Evolutionary conservation across 352 stramenopile genomes (phyloP).

Genomic region (Phytopythium helicoides): DNA sequence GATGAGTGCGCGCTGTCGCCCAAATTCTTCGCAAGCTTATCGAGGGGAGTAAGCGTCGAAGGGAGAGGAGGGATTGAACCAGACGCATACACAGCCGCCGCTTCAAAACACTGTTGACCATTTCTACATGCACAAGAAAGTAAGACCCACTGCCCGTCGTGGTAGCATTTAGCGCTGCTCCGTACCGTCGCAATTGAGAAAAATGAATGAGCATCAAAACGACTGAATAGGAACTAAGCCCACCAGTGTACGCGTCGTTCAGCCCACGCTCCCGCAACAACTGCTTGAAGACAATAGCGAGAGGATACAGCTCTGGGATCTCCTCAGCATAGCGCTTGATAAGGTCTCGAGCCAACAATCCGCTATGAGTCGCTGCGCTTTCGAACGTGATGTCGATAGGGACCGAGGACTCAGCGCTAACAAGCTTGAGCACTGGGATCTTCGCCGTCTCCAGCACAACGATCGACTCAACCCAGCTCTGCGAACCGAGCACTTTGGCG

Average conservation of each 20-base stretch:
- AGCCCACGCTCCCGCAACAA: slow-evolving; percentile 85
- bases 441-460: slow-evolving; percentile 80
- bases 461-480: slow-evolving; percentile 82
- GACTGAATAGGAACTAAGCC: slow-evolving; percentile 91
- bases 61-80: slow-evolving; percentile 43
- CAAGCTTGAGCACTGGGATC: slow-evolving; percentile 81
- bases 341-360: slow-evolving; percentile 76
- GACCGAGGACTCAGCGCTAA: slow-evolving; percentile 70
- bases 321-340: slow-evolving; percentile 82
- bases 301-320: slow-evolving; percentile 85
- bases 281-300: slow-evolving; percentile 91
- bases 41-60: slow-evolving; percentile 13
- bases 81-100: slow-evolving; percentile 62
- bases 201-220: slow-evolving; percentile 92
- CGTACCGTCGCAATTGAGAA: slow-evolving; percentile 63
- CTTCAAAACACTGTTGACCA: slow-evolving; percentile 45
- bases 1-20: no score
- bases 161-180: no score
- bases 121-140: no score
- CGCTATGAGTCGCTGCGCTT: slow-evolving; percentile 76
- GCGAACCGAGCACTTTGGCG: slow-evolving; percentile 46
- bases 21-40: neutral
- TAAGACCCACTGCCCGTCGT: no score
- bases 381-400: slow-evolving; percentile 88
- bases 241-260: slow-evolving; percentile 91